Percentiles rank a stretch among this genome's conserved stretches.
Conservation (phyloP, 345 rosid genomes). For the rapeseed (Brassica napus) region DNA sequence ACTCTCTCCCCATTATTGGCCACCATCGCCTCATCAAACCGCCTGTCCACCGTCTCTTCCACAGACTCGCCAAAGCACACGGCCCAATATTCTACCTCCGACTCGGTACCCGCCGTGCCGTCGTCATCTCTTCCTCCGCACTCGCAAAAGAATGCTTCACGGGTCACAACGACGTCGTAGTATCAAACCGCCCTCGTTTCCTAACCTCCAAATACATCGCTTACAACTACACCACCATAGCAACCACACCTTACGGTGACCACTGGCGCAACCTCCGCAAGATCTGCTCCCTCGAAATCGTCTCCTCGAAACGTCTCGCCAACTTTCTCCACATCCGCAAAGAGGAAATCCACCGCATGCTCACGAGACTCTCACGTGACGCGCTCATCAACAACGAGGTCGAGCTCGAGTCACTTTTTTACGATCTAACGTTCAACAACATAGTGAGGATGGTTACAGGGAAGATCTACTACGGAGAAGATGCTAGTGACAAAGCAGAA, state of each 20-base stretch:
- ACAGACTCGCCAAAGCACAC: conserved; percentile 27
- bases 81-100: conserved; percentile 50
- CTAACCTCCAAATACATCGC: conserved; percentile 44
- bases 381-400: conserved; percentile 5
- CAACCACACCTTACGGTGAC: conserved; percentile 50
- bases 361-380: conserved; percentile 13
- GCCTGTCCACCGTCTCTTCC: conserved; percentile 42
- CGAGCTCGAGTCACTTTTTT: conserved; percentile 9
- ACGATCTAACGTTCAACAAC: conserved; percentile 32
- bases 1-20: conserved; percentile 52
- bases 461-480: conserved; percentile 49
- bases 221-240: conserved; percentile 45
- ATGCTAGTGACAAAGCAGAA: conserved; percentile 35
- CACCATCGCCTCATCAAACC: conserved; percentile 49
- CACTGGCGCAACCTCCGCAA: conserved; percentile 54
- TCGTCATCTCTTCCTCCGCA: conserved; percentile 50
- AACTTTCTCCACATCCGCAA: conserved; percentile 21
- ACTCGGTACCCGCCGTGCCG: conserved; percentile 40
- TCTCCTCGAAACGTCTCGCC: conserved; percentile 27
- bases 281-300: conserved; percentile 24
- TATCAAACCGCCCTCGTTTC: conserved; percentile 54
- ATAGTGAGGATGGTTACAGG: conserved; percentile 49
- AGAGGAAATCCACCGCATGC: conserved; percentile 17
- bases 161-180: conserved; percentile 48
- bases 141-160: conserved; percentile 53